Percentiles rank a stretch among this genome's conserved stretches.
Evolutionary conservation across 352 stramenopile genomes (phyloP).

Genomic region (Phytopythium chamaehyphon): DNA sequence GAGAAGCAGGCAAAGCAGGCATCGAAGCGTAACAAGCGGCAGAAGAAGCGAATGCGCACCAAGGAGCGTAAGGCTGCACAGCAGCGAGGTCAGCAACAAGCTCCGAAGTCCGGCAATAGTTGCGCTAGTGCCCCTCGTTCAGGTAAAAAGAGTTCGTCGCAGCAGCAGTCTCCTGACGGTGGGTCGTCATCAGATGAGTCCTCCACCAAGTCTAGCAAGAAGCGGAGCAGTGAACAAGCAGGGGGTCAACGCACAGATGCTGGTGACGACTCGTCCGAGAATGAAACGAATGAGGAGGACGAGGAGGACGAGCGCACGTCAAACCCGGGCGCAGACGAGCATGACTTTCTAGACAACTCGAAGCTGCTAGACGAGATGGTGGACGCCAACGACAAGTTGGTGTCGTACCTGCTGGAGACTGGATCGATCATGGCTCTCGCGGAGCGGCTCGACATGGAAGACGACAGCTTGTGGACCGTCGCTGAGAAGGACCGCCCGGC

Average conservation of each 20-base stretch:
- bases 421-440: conserved; percentile 84
- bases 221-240: conserved; percentile 16
- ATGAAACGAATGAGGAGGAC: conserved; percentile 44
- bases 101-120: conserved; percentile 19
- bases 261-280: conserved; percentile 59
- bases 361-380: conserved; percentile 82
- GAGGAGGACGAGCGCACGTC: conserved; percentile 32
- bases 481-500: conserved; percentile 81
- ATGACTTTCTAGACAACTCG: conserved; percentile 47
- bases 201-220: conserved; percentile 27
- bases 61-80: conserved; percentile 80
- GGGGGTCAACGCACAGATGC: conserved; percentile 34
- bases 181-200: conserved; percentile 49
- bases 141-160: conserved; percentile 21
- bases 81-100: conserved; percentile 33
- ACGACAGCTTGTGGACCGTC: conserved; percentile 82
- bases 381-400: conserved; percentile 75
- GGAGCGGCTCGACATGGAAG: conserved; percentile 74
- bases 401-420: conserved; percentile 84
- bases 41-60: conserved; percentile 82
- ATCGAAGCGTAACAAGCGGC: conserved; percentile 80
- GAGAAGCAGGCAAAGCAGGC: conserved; percentile 88
- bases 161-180: conserved; percentile 31
- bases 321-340: conserved; percentile 25
- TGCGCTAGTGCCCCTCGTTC: conserved; percentile 18